Evolutionary conservation across 129 eudicot species (phyloP).

Genomic region (Pulicaria dysenterica): DNA sequence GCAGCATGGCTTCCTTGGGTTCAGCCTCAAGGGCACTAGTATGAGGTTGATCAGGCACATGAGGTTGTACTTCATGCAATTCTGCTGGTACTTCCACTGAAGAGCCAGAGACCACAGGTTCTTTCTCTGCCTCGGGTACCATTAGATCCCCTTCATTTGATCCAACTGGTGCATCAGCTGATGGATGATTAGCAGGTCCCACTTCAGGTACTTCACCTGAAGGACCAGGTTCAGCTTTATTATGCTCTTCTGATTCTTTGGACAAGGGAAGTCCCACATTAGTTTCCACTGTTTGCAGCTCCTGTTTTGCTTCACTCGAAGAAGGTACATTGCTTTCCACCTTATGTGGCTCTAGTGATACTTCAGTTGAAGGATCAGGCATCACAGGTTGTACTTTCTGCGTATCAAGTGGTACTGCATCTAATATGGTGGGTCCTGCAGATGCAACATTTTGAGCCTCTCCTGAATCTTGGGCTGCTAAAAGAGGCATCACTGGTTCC

Average conservation of each 20-base stretch:
- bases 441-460: conserved; percentile 7
- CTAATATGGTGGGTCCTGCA: not conserved
- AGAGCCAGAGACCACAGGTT: conserved; percentile 14
- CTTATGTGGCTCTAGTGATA: not conserved
- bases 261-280: not conserved
- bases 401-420: conserved; percentile 27
- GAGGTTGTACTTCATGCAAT: conserved; percentile 8
- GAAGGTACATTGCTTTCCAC: conserved; percentile 5
- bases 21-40: conserved; percentile 18
- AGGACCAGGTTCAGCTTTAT: conserved; percentile 2
- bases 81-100: conserved; percentile 15
- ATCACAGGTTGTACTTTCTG: conserved; percentile 32
- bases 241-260: not conserved
- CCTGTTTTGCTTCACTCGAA: conserved; percentile 23
- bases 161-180: conserved; percentile 19
- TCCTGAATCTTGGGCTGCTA: conserved; percentile 14
- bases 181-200: not conserved
- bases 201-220: not conserved
- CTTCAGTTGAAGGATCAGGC: conserved; percentile 10
- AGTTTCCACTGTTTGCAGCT: conserved; percentile 5
- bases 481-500: conserved; percentile 5
- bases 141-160: not conserved
- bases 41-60: conserved; percentile 22
- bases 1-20: not conserved
- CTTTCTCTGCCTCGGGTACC: conserved; percentile 3